Evolutionary conservation across 192 early-diverging fungal species (phyloP).

Genomic region (Mortierella hygrophila): DNA sequence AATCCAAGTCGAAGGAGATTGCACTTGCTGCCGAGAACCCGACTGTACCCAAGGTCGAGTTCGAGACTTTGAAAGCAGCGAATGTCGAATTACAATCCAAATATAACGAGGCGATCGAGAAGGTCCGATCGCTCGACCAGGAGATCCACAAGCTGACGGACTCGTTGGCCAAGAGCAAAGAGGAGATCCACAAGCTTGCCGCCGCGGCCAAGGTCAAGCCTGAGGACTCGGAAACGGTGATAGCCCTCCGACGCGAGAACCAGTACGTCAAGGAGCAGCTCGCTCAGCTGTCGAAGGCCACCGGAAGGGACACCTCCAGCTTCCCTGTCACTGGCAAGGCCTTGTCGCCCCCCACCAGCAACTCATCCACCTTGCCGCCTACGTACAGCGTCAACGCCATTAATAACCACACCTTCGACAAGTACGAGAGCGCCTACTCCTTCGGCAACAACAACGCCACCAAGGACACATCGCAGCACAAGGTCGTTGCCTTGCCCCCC

Average conservation of each 20-base stretch:
- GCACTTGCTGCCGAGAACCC: conserved; percentile 63
- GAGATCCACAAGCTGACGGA: conserved; percentile 71
- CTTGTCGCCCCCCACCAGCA: conserved; percentile 35
- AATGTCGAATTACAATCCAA: conserved; percentile 72
- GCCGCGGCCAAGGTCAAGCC: conserved; percentile 63
- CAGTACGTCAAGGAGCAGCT: conserved; percentile 79
- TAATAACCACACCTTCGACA: conserved; percentile 30
- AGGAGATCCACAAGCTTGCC: conserved; percentile 74
- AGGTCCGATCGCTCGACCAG: conserved; percentile 71
- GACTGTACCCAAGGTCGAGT: conserved; percentile 74
- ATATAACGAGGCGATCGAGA: conserved; percentile 68
- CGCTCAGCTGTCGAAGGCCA: conserved; percentile 71
- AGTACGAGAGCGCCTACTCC: conserved; percentile 57
- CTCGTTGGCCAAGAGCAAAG: conserved; percentile 68
- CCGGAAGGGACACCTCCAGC: conserved; percentile 45
- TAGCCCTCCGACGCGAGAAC: conserved; percentile 79
- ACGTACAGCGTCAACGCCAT: conserved; percentile 9
- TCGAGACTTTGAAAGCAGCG: conserved; percentile 66
- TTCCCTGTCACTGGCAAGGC: conserved; percentile 42
- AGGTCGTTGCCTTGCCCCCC: conserved; percentile 13
- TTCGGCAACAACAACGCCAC: conserved; percentile 62
- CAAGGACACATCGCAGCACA: conserved; percentile 11
- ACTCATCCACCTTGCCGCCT: conserved; percentile 11
- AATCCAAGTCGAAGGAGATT: conserved; percentile 67
- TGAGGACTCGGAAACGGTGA: conserved; percentile 72